phyloP scores from a whole-genome alignment of 345 rosid genomes.

The Rhodamnia rubescens region DNA sequence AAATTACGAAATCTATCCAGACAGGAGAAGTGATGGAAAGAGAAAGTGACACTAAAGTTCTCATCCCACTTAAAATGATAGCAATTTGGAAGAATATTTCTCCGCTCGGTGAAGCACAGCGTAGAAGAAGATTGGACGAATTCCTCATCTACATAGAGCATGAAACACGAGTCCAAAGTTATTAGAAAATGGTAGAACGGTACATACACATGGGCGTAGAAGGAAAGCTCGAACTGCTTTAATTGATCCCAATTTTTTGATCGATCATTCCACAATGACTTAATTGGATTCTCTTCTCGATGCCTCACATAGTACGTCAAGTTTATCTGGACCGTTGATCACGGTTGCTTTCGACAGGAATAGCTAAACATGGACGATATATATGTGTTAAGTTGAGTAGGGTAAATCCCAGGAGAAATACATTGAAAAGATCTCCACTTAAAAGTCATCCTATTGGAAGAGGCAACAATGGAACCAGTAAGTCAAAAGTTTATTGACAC shows the following conservation, averaged over 20 bases:
- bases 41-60: neutral
- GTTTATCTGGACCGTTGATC: neutral
- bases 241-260: neutral
- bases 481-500: neutral
- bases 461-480: neutral
- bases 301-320: neutral
- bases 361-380: too few species aligned
- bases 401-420: too few species aligned
- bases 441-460: neutral
- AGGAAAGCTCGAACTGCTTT: neutral
- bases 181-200: neutral
- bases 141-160: neutral
- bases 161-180: neutral
- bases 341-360: neutral
- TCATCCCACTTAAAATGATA: neutral
- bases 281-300: neutral
- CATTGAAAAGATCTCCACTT: neutral
- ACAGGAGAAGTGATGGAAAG: neutral
- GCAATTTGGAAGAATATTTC: neutral
- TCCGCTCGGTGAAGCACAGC: too few species aligned
- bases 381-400: too few species aligned
- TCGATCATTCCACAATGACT: neutral
- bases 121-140: too few species aligned
- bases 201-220: neutral
- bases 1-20: too few species aligned